Base-by-base conservation (phyloP, 768 basidiomycete genomes). In the Lentinula guzmanii region DNA sequence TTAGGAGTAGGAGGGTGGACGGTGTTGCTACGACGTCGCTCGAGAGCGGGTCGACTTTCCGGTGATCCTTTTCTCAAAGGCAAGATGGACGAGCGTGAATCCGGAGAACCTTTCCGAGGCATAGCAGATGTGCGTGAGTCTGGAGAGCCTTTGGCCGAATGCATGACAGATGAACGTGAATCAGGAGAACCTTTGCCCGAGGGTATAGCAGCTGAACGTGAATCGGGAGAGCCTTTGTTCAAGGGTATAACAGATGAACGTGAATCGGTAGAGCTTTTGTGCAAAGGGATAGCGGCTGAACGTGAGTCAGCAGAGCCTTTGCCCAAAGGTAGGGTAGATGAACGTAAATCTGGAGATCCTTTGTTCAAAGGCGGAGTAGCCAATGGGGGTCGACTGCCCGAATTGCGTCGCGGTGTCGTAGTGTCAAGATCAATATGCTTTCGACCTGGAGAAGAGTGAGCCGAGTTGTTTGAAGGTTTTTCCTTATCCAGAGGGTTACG, bases 361-460 rank as follows among this genome's bases (percentile, higher is more conserved):
- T 56, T 56, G 39, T 31, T 56, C 18, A 73, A 66, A 5, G 78
- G 74, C 53, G 78, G 67, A 62, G 24, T 71, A 59, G 79, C 75
- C 62, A 80, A 67, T 58, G 82, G 70, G 7, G 81, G 74, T 16
- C 85, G 80, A 60, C 75, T 76, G 24, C 70, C 67, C 42, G 81
- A 75, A 45, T 76, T 72, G 54, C 81, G 82, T 54, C 82, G 79
- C 18, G 81, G 79, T 34, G 79, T 69, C 35, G 76, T 62, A 18
- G 73, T 71, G 11, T 84, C 85, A 39, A 87, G 74, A 61, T 90
- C 88, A 42, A 79, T 63, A 56, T 80, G 74, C 72, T 82, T 88
- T 21, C 85, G 83, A 64, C 76, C 78, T 0, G 89, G 86, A 10
- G 88, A 87, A 5, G 86, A 78, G 64, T 85, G 81, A 1, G 82